phyloP scores from a whole-genome alignment of 2,329 filamentous ascomycete genomes.

The Penicillium olsonii region DNA sequence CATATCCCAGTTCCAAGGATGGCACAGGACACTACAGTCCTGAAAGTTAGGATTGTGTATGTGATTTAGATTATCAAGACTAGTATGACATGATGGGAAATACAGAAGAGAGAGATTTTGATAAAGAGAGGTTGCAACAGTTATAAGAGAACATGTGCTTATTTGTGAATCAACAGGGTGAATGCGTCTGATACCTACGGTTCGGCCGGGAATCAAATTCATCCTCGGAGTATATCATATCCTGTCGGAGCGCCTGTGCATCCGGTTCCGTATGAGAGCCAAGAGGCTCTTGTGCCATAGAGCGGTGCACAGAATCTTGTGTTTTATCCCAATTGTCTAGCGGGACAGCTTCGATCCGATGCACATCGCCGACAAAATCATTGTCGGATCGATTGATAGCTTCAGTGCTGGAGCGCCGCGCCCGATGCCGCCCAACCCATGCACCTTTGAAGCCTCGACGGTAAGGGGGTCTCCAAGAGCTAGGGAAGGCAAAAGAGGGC shows the following conservation, averaged over 20 bases:
- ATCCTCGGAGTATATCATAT: not conserved
- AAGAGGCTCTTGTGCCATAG: slow-evolving; percentile 1
- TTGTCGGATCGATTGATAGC: slow-evolving; percentile 15
- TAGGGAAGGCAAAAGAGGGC: slow-evolving; percentile 21
- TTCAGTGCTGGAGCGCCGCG: slow-evolving; percentile 19
- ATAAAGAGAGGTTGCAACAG: too few species aligned
- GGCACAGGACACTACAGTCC: too few species aligned
- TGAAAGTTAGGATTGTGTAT: too few species aligned
- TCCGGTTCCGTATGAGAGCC: not conserved
- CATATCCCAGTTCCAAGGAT: too few species aligned
- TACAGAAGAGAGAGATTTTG: too few species aligned
- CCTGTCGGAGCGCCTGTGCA: not conserved
- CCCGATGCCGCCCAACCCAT: not conserved
- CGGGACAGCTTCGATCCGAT: slow-evolving; percentile 11
- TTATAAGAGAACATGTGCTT: not conserved
- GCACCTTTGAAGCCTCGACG: slow-evolving; percentile 9
- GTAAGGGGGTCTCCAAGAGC: slow-evolving; percentile 9
- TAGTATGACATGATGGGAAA: too few species aligned
- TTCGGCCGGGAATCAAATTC: not conserved
- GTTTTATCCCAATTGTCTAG: slow-evolving; percentile 17
- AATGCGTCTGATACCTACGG: not conserved
- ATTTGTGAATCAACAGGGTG: not conserved
- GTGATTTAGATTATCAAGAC: too few species aligned
- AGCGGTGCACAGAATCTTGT: not conserved
- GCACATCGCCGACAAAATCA: slow-evolving; percentile 11